Evolutionary conservation across 768 basidiomycete species (phyloP).

Genomic region (Coprinopsis strossmayeri): DNA sequence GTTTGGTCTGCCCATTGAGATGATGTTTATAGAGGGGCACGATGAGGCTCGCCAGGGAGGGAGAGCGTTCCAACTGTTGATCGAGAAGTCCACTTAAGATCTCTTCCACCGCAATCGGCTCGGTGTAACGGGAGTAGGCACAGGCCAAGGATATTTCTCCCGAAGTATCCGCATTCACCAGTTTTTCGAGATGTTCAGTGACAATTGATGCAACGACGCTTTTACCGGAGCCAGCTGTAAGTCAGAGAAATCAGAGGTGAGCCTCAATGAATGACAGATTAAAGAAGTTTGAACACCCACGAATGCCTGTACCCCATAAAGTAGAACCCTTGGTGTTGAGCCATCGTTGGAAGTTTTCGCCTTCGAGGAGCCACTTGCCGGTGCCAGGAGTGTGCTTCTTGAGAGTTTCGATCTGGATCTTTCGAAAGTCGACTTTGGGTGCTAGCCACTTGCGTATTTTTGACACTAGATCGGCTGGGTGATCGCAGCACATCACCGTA

Average conservation of each 20-base stretch:
- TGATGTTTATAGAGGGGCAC: not conserved
- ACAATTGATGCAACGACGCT: not conserved
- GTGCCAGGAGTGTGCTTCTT: not conserved
- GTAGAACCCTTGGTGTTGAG: not conserved
- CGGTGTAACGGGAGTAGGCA: not conserved
- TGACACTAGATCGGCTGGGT: too few relatives aligned
- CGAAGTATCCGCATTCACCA: not conserved
- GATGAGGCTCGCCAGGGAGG: not conserved
- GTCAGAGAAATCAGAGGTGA: too few relatives aligned
- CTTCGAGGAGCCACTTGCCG: not conserved
- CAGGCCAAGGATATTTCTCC: not conserved
- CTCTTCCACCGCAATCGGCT: not conserved
- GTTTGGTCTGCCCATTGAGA: not conserved
- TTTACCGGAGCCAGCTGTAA: conserved; percentile 6
- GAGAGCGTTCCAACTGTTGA: not conserved
- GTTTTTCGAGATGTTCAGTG: too few relatives aligned
- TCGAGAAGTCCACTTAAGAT: not conserved
- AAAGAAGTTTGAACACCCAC: too few relatives aligned
- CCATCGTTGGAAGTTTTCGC: not conserved
- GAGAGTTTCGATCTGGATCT: not conserved
- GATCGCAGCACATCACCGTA: too few relatives aligned
- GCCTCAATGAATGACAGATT: too few relatives aligned
- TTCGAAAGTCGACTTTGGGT: too few relatives aligned
- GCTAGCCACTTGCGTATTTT: too few relatives aligned
- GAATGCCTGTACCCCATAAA: not conserved